Conservation (phyloP, 345 rosid genomes). For the Dimocarpus longan region DNA sequence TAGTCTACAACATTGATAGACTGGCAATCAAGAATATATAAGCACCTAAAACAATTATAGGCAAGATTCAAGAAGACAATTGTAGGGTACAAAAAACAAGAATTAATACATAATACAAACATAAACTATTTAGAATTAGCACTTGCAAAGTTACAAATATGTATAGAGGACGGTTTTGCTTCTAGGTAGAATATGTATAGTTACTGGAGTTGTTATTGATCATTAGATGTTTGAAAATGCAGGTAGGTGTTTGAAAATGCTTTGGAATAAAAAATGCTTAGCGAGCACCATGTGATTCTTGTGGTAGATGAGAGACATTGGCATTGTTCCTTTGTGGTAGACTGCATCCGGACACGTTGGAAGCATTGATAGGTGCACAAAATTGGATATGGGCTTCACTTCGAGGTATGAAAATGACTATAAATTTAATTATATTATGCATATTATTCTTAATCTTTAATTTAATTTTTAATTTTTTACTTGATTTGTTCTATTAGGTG, state of each 20-base stretch:
- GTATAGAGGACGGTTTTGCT: no score
- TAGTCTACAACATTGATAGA: neutral
- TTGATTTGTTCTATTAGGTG: no score
- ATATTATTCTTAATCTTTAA: no score
- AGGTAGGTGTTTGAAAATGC: neutral
- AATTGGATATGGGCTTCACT: no score
- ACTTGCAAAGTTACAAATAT: neutral
- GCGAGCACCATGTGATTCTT: neutral
- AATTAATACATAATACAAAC: neutral
- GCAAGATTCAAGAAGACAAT: neutral
- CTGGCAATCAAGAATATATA: neutral
- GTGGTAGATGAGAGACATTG: neutral
- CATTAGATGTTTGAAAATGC: neutral
- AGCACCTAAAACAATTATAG: neutral
- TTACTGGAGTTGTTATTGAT: no score
- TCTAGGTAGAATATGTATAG: no score
- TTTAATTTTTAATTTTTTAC: no score
- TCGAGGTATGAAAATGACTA: no score
- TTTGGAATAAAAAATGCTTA: constrained; percentile 6
- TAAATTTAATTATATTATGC: no score
- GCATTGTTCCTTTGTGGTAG: neutral
- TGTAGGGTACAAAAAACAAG: neutral
- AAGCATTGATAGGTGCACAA: no score
- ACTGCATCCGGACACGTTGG: no score
- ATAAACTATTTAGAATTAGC: neutral